phyloP scores from a whole-genome alignment of 495 filamentous ascomycete genomes.

The Xylaria cubensis region DNA sequence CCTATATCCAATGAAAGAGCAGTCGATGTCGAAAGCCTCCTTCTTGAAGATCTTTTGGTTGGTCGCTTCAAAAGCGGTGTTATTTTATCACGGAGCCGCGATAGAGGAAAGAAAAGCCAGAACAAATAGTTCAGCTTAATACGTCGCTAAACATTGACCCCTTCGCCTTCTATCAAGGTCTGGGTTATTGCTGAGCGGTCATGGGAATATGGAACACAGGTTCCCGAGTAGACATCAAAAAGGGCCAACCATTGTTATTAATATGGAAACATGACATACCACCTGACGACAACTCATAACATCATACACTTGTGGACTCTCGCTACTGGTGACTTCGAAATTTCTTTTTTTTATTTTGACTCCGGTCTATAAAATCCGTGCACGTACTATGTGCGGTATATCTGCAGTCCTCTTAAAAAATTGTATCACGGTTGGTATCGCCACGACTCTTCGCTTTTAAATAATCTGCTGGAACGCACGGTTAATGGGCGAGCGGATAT shows the following conservation, averaged over 20 bases:
- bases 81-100: not conserved
- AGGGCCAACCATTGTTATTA: not conserved
- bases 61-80: not conserved
- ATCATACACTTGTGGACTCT: not conserved
- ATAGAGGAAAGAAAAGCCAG: no score
- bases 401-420: conserved; percentile 17
- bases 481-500: conserved; percentile 93
- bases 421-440: conserved; percentile 16
- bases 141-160: not conserved
- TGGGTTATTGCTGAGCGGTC: not conserved
- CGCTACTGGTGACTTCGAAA: conserved; percentile 16
- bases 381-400: conserved; percentile 23
- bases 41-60: not conserved
- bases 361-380: conserved; percentile 23
- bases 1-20: not conserved
- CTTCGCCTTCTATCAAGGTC: not conserved
- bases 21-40: not conserved
- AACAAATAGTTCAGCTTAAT: no score
- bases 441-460: conserved; percentile 48
- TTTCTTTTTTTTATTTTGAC: conserved; percentile 33
- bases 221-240: not conserved
- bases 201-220: not conserved
- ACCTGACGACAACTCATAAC: not conserved
- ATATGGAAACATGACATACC: not conserved
- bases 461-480: conserved; percentile 88